Base-by-base conservation (phyloP, 345 rosid genomes). In the Pelargonium nanum region DNA sequence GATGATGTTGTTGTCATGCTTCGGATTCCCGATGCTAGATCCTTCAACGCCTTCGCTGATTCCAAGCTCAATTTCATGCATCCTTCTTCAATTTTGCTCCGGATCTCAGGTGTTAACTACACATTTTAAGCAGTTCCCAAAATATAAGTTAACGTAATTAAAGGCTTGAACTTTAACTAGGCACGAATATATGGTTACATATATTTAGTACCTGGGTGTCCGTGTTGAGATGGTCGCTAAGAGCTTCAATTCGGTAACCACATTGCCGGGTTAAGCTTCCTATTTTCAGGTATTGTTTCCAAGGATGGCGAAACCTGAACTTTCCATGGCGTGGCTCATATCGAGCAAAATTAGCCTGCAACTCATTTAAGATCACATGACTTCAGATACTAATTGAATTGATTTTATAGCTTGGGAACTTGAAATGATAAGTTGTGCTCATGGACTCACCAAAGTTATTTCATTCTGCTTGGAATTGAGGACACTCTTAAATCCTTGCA, bases 301-400 rank as follows among this genome's bases (percentile, higher is more conserved):
- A 75, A 1, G 83, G 83, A 68, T 79, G 80, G 4, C 74, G 55
- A 63, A 70, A 75, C 22, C 60, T 52, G 66, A 79, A 79, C 44
- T 67, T 51, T 1, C 78, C 80, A 34, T 73, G 83, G 12, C 66
- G 19, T 21, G 83, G 83, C 20, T 79, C 80, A 80, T 80, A 79
- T 19, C 65, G 30, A 2, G 80, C 76, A 62, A 70, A 75, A 45
- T 73, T 68, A n/a, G 78, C 74, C 81, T 68, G 71, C 51, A 57
- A n/a, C n/a, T n/a, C n/a, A n/a, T n/a, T n/a, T n/a, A n/a, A n/a
- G n/a, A n/a, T n/a, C n/a, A n/a, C n/a, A n/a, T n/a, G n/a, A n/a
- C n/a, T n/a, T n/a, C n/a, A n/a, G n/a, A n/a, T n/a, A n/a, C n/a
- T n/a, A n/a, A n/a, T n/a, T n/a, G n/a, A n/a, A n/a, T n/a, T n/a